phyloP scores from a whole-genome alignment of 2,329 filamentous ascomycete species.

The Nothophaeocryptopus gaeumannii region DNA sequence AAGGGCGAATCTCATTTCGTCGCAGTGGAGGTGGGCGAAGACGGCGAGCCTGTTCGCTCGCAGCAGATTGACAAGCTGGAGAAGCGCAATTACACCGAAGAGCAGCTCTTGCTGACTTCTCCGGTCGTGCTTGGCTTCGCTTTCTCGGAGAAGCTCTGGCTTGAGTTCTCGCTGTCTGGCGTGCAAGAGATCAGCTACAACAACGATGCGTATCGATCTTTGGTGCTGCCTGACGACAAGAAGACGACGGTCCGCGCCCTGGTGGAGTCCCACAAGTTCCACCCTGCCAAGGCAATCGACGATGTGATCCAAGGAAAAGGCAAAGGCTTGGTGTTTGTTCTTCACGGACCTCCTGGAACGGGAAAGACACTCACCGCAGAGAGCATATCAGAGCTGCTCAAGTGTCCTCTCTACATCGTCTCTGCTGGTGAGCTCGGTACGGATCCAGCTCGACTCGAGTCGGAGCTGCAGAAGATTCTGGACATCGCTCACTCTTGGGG shows the following conservation, averaged over 20 bases:
- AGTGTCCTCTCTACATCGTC: slow-evolving; percentile 79
- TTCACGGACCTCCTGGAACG: slow-evolving; percentile 82
- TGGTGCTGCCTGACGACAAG: slow-evolving; percentile 66
- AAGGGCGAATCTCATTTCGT: slow-evolving; percentile 51
- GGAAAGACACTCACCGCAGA: slow-evolving; percentile 88
- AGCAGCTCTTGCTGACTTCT: slow-evolving; percentile 79
- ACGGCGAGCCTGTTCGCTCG: slow-evolving; percentile 53
- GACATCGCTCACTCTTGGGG: slow-evolving; percentile 85
- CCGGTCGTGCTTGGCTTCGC: slow-evolving; percentile 83
- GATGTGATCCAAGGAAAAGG: slow-evolving; percentile 72
- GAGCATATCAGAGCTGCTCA: slow-evolving; percentile 77
- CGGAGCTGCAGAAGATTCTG: slow-evolving; percentile 76
- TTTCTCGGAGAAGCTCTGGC: slow-evolving; percentile 85
- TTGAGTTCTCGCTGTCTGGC: slow-evolving; percentile 78
- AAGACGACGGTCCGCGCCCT: slow-evolving; percentile 71
- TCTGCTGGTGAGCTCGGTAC: slow-evolving; percentile 80
- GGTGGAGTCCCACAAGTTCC: slow-evolving; percentile 79
- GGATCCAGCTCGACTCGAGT: slow-evolving; percentile 69
- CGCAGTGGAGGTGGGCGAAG: slow-evolving; percentile 55
- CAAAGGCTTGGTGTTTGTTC: slow-evolving; percentile 75
- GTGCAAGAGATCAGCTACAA: slow-evolving; percentile 84
- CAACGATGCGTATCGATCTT: slow-evolving; percentile 73
- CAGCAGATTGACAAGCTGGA: slow-evolving; percentile 59
- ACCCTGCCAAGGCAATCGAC: slow-evolving; percentile 77
- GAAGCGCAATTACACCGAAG: slow-evolving; percentile 62